Base-by-base conservation (phyloP, 805 yeast species). In the Tetrapisispora pingtungensis region DNA sequence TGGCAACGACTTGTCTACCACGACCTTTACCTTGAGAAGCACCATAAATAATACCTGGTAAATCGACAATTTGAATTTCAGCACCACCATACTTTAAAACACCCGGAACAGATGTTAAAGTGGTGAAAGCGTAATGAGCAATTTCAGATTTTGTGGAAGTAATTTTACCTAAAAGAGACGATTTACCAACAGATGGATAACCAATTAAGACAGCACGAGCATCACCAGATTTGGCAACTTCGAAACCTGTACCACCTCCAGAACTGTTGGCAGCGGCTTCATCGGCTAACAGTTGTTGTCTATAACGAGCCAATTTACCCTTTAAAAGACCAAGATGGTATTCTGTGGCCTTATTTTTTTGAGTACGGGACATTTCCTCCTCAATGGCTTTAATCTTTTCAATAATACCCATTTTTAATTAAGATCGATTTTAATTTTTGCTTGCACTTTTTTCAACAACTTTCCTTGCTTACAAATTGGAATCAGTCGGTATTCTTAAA, bases 11-110 rank as follows among this genome's bases (percentile, higher is more conserved):
- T 64, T 93, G 97, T 56, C 96, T 75, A 46, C 97, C 97, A 64
- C 98, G 78, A 55, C 98, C 98, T 65, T 89, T 89, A 57, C 97
- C 97, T 60, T 86, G 96, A 31, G 94, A 74, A 4, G 97, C 97
- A 36, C 97, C 97, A 61, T 85, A 86, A 46, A 90, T 90, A 54
- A 90, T 90, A 64, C 98, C 98, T 1, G 98, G 98, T 42, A 90
- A 68, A 73, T 90, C 98, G n/a, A 90, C 90, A 52, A 93, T 81
- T 67, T 90, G 98, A 49, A 90, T 88, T 58, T 89, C 96, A 0
- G 97, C 96, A 33, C 97, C 97, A 59, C 88, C 87, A 60, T 90
- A 88, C 60, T 88, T 90, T 54, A 90, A 70, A 12, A 93, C 95
- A 40, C 97, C 97, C 0, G 97, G 97, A 18, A 90, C 97, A 0